Evolutionary conservation across 441 rosid genomes (phyloP).

Genomic region (Sinapis alba): DNA sequence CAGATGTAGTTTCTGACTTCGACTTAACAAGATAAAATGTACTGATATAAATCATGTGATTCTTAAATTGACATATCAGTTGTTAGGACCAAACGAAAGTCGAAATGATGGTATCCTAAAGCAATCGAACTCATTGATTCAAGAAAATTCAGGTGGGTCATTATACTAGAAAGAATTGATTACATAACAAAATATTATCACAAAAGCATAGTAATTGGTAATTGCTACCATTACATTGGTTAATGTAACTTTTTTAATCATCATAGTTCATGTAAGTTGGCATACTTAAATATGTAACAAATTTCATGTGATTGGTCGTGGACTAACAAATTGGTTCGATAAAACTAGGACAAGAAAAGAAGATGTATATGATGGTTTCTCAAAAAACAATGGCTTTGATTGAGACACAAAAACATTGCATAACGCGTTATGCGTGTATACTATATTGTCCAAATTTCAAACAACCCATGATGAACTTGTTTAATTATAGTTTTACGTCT

Average conservation of each 20-base stretch:
- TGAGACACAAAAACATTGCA: slow-evolving; percentile 13
- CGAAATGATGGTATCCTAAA: slow-evolving; percentile 25
- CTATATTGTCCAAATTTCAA: slow-evolving; percentile 4
- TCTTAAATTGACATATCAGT: slow-evolving; percentile 10
- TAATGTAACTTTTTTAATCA: slow-evolving; percentile 11
- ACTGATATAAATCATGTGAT: not conserved
- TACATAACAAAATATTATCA: not conserved
- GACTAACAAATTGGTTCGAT: slow-evolving; percentile 17
- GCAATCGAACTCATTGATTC: slow-evolving; percentile 25
- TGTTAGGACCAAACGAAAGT: slow-evolving; percentile 11
- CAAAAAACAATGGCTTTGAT: not conserved
- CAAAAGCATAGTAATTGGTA: slow-evolving; percentile 9
- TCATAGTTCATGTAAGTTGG: slow-evolving; percentile 33
- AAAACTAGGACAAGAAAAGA: slow-evolving; percentile 19
- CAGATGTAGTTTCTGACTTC: not conserved
- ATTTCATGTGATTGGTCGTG: slow-evolving; percentile 29
- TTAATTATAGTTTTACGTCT: not conserved
- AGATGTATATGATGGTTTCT: slow-evolving; percentile 11
- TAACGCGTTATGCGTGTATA: slow-evolving; percentile 19
- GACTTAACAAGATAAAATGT: not conserved
- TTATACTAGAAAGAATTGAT: slow-evolving; percentile 4
- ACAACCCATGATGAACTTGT: slow-evolving; percentile 28
- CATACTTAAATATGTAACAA: slow-evolving; percentile 6
- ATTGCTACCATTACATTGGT: slow-evolving; percentile 22
- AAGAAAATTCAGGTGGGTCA: slow-evolving; percentile 28